Percentiles rank a stretch among this genome's conserved stretches.
phyloP scores from a whole-genome alignment of 352 stramenopile genomes.

The Phytopythium litorale region DNA sequence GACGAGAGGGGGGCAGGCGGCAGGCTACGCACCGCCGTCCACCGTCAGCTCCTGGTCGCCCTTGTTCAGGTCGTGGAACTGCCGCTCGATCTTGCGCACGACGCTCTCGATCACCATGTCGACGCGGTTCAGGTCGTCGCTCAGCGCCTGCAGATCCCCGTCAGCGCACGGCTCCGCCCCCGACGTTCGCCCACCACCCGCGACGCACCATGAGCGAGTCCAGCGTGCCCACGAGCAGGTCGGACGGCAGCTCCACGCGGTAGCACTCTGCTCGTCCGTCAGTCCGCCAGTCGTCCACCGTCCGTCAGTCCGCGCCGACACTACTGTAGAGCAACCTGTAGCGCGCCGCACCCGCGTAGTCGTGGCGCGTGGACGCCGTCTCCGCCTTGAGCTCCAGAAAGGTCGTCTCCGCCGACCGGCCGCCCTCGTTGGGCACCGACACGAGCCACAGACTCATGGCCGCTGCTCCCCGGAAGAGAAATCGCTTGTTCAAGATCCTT shows the following conservation, averaged over 20 bases:
- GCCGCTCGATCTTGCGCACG: slow-evolving; percentile 97
- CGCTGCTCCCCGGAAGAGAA: neutral
- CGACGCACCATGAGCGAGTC: slow-evolving; percentile 94
- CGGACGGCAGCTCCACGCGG: slow-evolving; percentile 89
- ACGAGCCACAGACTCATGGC: slow-evolving; percentile 73
- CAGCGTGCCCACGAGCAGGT: slow-evolving; percentile 95
- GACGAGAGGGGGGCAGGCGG: neutral
- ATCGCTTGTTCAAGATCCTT: slow-evolving; percentile 29
- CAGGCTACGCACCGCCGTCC: slow-evolving; percentile 49
- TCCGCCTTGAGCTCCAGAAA: slow-evolving; percentile 85
- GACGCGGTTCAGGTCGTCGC: slow-evolving; percentile 95
- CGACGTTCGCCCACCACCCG: too few relatives aligned
- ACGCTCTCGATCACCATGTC: slow-evolving; percentile 94
- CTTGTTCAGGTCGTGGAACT: slow-evolving; percentile 93
- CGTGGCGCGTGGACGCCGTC: slow-evolving; percentile 74
- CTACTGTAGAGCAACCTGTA: too few relatives aligned
- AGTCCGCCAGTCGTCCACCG: neutral
- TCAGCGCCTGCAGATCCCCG: slow-evolving; percentile 40
- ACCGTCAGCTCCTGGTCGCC: slow-evolving; percentile 80
- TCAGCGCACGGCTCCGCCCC: neutral
- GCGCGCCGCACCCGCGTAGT: slow-evolving; percentile 64
- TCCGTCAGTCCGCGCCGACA: neutral
- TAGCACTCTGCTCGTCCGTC: slow-evolving; percentile 44
- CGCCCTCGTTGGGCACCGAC: slow-evolving; percentile 82
- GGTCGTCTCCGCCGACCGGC: slow-evolving; percentile 74